Percentiles rank a stretch among this genome's conserved stretches.
Conservation (phyloP, 331 rosid species). For the Stylosanthes scabra region DNA sequence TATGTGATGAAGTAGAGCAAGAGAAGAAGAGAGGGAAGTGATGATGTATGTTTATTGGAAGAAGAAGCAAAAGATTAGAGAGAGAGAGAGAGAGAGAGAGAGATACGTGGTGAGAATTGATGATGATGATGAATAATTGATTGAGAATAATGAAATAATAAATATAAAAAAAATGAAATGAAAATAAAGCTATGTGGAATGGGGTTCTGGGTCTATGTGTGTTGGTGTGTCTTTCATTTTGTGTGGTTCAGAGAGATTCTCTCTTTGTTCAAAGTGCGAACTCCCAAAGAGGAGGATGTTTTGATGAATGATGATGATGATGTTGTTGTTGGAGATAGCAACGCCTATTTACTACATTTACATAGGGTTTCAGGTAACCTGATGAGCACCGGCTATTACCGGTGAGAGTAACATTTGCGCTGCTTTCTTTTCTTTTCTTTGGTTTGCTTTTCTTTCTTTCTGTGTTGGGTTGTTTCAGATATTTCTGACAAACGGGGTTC, state of each 20-base stretch:
- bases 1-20: constrained; percentile 25
- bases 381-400: constrained; percentile 66
- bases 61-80: constrained; percentile 14
- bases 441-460: constrained; percentile 15
- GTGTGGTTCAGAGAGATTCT: too few relatives aligned
- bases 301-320: constrained; percentile 4
- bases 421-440: constrained; percentile 9
- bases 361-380: constrained; percentile 71
- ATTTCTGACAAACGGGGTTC: constrained; percentile 64
- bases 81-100: neutral
- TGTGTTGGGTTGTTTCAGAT: constrained; percentile 57
- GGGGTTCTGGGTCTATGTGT: too few relatives aligned
- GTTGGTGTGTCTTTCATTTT: too few relatives aligned
- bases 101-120: neutral
- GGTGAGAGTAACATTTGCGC: constrained; percentile 33
- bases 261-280: constrained; percentile 13
- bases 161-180: too few relatives aligned
- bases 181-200: neutral
- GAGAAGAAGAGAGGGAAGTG: too few relatives aligned
- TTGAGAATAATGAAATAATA: constrained; percentile 6
- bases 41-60: neutral
- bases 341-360: constrained; percentile 20
- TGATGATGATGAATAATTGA: neutral
- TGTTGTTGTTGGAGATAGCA: neutral
- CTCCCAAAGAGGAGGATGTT: neutral